Conservation (phyloP, 2,329 filamentous ascomycete species). For the Colletotrichum euphorbiae region DNA sequence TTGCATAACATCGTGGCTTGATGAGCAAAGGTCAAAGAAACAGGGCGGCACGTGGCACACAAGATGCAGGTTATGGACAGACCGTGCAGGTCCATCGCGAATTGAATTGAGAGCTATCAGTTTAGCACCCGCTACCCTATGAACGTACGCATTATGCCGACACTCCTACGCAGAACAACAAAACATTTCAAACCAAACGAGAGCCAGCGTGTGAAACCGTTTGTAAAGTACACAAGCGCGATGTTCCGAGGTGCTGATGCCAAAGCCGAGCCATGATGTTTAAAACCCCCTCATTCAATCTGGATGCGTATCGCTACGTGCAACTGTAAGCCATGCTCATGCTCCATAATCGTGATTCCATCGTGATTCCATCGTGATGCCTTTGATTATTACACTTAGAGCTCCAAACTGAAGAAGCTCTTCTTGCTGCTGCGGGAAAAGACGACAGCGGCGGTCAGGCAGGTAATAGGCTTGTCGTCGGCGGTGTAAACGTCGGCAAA, state of each 20-base stretch:
- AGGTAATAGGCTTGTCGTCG: slow-evolving; percentile 83
- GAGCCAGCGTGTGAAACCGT: not conserved
- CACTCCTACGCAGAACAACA: slow-evolving; percentile 33
- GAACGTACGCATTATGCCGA: slow-evolving; percentile 35
- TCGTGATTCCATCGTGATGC: slow-evolving; percentile 30
- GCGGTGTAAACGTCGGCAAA: slow-evolving; percentile 84
- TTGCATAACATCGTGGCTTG: not conserved
- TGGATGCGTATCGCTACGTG: slow-evolving; percentile 31
- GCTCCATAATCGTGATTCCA: slow-evolving; percentile 33
- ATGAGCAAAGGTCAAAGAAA: not conserved
- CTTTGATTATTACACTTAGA: slow-evolving; percentile 45
- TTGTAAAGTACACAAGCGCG: slow-evolving; percentile 19
- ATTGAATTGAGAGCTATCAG: slow-evolving; percentile 32
- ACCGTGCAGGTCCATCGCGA: slow-evolving; percentile 13
- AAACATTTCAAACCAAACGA: slow-evolving; percentile 8
- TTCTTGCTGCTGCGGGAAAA: slow-evolving; percentile 62
- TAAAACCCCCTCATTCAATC: slow-evolving; percentile 19
- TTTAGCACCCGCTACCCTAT: slow-evolving; percentile 35
- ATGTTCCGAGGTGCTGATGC: slow-evolving; percentile 30
- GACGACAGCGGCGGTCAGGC: slow-evolving; percentile 79
- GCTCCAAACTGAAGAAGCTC: slow-evolving; percentile 53
- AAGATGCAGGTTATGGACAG: slow-evolving; percentile 2
- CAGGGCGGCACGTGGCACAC: not conserved
- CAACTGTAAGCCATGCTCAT: slow-evolving; percentile 36
- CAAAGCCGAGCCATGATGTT: slow-evolving; percentile 34